Base-by-base conservation (phyloP, 352 stramenopile genomes). In the Globisporangium cystogenes region DNA sequence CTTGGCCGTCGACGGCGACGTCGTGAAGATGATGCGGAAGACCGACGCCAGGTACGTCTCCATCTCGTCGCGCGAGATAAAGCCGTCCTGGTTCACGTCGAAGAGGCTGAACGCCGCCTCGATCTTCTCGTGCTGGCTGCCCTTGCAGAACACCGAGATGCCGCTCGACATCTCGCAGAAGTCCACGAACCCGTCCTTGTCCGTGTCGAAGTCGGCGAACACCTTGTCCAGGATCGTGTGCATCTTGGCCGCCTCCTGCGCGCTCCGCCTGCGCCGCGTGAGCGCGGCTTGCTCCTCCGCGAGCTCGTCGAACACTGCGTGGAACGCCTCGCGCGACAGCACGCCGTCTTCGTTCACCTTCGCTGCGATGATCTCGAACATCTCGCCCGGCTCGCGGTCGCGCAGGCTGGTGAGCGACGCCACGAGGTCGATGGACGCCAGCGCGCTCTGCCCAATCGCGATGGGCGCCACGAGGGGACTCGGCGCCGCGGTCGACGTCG, bases 61-160 rank as follows among this genome's bases (percentile, higher is more conserved):
- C 73, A 96, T 92, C 59, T 96, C 86, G 41, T 87, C 68, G 8
- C 60, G 59, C 11, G 78, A 83, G 50, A 96, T 92, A 55, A 77
- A 93, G 0, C 85, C 83, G 36, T 96, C 86, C 55, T 88, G 75
- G 51, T 95, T 89, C 53, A 95, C 76, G 54, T 96, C 87, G 58
- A 95, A 95, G 12, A 96, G 64, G 31, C 70, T 75, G 46, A 96
- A 96, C 3, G 84, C 82, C 2, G 82, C 74, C 29, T 80, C 72
- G 12, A 93, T 72, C 60, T 95, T 95, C 29, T 96, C 84, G 46
- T 86, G 63, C 42, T 93, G 81, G 0, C 74, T 81, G 4, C 87
- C 87, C 4, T 68, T 74, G 56, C 82, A 94, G 21, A 95, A 76
- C 5, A 96, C 67, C 1, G 82, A 91, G 40, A 96, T 74, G 3